A percentile compares a stretch with the other conserved stretches of the same genome.
These are phyloP conservation scores for Salix dunnii DNA, from an alignment of 345 rosid genomes.

Conservation along the genomic window DNA sequence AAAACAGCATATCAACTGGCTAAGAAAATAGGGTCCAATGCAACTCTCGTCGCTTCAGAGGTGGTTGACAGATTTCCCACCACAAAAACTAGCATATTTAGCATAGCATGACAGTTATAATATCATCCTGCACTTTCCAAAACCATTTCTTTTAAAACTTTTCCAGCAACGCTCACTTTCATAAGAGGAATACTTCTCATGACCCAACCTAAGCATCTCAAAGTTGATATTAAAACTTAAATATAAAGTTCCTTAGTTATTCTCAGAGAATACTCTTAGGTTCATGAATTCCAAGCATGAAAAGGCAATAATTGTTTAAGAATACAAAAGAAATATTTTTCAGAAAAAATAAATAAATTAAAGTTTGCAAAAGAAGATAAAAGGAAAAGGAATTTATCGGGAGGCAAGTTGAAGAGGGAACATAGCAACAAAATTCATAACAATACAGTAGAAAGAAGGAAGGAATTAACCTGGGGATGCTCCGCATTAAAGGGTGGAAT, in stretches of 20 bases:
- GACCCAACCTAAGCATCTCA: neutral
- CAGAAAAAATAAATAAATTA: neutral
- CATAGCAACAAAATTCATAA: slow-evolving; percentile 6
- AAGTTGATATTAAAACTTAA: too few relatives aligned
- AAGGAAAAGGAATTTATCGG: neutral
- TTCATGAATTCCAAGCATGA: neutral
- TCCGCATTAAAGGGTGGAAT: slow-evolving; percentile 99
- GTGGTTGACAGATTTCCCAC: too few relatives aligned
- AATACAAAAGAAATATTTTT: neutral
- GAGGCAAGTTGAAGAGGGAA: slow-evolving; percentile 4
- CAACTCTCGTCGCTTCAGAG: neutral
- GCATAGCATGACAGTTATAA: neutral
- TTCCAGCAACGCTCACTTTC: neutral
- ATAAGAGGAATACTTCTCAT: neutral
- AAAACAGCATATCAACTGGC: neutral
- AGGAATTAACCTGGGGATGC: slow-evolving; percentile 63
- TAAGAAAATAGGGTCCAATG: neutral
- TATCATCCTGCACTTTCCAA: neutral
- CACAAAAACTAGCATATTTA: neutral
- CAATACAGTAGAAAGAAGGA: slow-evolving; percentile 3
- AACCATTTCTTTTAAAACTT: neutral
- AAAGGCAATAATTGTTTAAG: neutral
- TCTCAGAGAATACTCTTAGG: neutral
- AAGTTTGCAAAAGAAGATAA: neutral
- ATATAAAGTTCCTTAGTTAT: too few relatives aligned